Evolutionary conservation across 129 eudicot species (phyloP), one percentile per base, ranked within the genome.

Genomic region (Flaveria robusta): DNA sequence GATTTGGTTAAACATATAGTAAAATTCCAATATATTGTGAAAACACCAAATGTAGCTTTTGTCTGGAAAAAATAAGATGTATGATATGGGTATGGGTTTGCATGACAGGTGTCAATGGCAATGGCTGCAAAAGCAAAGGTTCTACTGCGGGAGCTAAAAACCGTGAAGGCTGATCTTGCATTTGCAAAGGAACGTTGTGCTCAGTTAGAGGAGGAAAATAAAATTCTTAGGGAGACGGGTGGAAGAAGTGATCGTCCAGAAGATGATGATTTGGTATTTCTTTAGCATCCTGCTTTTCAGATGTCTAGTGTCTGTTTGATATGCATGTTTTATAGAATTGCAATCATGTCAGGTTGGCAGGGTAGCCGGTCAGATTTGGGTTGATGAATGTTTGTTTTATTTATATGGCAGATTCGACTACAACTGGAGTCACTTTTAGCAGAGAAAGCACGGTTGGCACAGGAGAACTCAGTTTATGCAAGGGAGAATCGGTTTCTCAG

Each of bases 81-180:
- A 56, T 85, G 83, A 79, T 83, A 64, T 52, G 72, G 34, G 12
- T 70, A 68, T 22, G 37, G 47, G 55, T 70, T 55, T 77, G 18
- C 24, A 34, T 60, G 52, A 64, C 91, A 92, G 97, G 97, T 92
- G 78, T 87, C 96, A 23, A 89, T 87, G 96, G 97, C 97, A 70
- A 92, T 83, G 91, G 96, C 97, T 75, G 97, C 97, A 39, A 92
- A 92, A 87, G 92, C 96, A 66, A 92, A 92, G 78, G 87, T 89
- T 37, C 93, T 92, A 23, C 84, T 92, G 27, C 86, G 97, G 66
- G 97, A 92, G 84, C 87, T 92, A 74, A 92, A 92, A 78, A 89
- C 93, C 0, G 89, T 89, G 14, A 92, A 92, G 43, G 96, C 97
- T 19, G 97, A 92, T 75, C 81, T 92, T 34, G 97, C 97, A 63